Evolutionary conservation across 345 rosid species (phyloP).

Genomic region (Syzygium grande): DNA sequence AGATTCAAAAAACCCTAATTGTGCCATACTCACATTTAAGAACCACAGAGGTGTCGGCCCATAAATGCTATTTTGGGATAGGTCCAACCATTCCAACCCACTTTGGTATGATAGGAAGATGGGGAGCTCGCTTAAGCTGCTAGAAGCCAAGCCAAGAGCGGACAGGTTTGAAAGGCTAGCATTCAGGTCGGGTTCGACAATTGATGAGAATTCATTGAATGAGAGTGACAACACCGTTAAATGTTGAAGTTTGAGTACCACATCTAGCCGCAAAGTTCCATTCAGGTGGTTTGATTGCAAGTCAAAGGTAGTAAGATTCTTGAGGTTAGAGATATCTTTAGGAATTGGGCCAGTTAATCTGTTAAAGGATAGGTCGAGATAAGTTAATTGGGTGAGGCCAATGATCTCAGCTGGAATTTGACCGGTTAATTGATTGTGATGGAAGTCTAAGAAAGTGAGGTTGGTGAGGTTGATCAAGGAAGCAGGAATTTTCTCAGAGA

Average conservation of each 20-base stretch:
- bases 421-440: background rate
- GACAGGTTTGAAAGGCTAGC: background rate
- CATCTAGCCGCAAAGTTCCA: conserved; percentile 1
- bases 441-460: background rate
- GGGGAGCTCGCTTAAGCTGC: conserved; percentile 14
- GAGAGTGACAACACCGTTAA: background rate
- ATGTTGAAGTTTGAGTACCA: background rate
- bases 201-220: background rate
- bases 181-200: background rate
- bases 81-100: background rate
- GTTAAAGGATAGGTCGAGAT: background rate
- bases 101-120: conserved; percentile 8
- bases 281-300: background rate
- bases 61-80: conserved; percentile 4
- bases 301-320: background rate
- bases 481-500: background rate
- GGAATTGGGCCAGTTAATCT: conserved; percentile 9
- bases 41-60: conserved; percentile 10
- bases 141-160: background rate
- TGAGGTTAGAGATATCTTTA: background rate
- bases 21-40: background rate
- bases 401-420: background rate
- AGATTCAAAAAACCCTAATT: accelerated
- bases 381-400: background rate
- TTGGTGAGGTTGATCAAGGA: background rate